Evolutionary conservation across 1,139 yeast species (phyloP).

Genomic region (Saccharomycopsis hybrid): DNA sequence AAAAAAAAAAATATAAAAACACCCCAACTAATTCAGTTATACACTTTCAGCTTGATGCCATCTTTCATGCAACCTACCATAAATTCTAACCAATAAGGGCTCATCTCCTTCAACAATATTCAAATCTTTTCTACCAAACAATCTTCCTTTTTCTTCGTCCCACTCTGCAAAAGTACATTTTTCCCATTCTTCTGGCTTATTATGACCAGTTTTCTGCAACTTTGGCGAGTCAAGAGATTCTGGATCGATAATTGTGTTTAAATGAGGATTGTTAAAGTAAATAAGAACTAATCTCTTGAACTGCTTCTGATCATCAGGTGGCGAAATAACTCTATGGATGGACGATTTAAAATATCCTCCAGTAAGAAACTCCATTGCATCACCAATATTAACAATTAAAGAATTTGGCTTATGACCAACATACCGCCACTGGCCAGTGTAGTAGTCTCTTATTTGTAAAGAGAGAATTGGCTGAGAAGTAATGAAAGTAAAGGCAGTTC

Average conservation of each 20-base stretch:
- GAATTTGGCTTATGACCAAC: conserved; percentile 41
- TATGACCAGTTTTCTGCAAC: conserved; percentile 31
- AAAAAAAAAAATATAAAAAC: too few relatives aligned
- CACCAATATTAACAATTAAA: conserved; percentile 44
- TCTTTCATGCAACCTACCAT: conserved; percentile 38
- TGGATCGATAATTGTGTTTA: conserved; percentile 34
- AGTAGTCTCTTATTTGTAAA: conserved; percentile 42
- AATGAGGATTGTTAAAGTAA: conserved; percentile 38
- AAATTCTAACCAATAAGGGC: conserved; percentile 33
- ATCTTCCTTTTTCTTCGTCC: conserved; percentile 38
- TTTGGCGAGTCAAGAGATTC: conserved; percentile 36
- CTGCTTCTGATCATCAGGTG: conserved; percentile 38
- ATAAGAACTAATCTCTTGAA: conserved; percentile 39
- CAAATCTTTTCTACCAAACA: conserved; percentile 33
- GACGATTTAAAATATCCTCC: conserved; percentile 46
- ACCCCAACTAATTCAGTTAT: too few relatives aligned
- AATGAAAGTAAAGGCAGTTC: conserved; percentile 43
- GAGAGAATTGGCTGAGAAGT: conserved; percentile 29
- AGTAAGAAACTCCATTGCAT: conserved; percentile 41
- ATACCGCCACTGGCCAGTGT: conserved; percentile 42
- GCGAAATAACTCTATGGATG: conserved; percentile 41
- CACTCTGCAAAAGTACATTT: conserved; percentile 33
- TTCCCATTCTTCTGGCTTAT: conserved; percentile 35
- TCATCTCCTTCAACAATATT: conserved; percentile 33
- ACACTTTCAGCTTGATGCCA: conserved; percentile 32